These are phyloP conservation scores for Hevea brasiliensis DNA, from an alignment of 345 rosid genomes.

Conservation along the genomic window DNA sequence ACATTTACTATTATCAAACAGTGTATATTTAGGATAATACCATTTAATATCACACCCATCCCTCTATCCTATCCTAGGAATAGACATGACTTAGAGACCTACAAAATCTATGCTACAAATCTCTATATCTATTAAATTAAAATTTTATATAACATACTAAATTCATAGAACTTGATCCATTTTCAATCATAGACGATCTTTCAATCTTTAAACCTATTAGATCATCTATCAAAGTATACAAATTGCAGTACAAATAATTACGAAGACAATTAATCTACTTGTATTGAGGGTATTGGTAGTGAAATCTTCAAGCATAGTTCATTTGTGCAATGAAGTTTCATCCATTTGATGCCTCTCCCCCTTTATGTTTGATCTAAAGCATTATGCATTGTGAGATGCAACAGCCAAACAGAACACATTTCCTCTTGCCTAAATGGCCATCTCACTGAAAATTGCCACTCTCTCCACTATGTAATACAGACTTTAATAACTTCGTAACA, in stretches of 20 bases:
- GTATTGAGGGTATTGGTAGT: not conserved
- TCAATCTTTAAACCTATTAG: too few species aligned
- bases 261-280: too few species aligned
- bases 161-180: too few species aligned
- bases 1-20: not conserved
- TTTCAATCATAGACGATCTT: too few species aligned
- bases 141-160: too few species aligned
- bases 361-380: not conserved
- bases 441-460: not conserved
- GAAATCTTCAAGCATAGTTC: not conserved
- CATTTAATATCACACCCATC: too few species aligned
- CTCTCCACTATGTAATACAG: not conserved
- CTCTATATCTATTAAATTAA: too few species aligned
- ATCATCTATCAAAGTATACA: too few species aligned
- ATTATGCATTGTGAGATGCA: conserved; percentile 2
- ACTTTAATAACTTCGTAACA: not conserved
- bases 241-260: too few species aligned
- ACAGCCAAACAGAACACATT: not conserved
- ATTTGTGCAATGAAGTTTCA: not conserved
- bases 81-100: too few species aligned
- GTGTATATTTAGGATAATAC: not conserved
- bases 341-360: not conserved
- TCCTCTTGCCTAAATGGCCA: not conserved
- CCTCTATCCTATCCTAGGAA: too few species aligned
- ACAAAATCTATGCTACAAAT: too few species aligned